These are phyloP conservation scores for Ceratocystis ficicola DNA, from an alignment of 2,329 filamentous ascomycete species.

Conservation along the genomic window DNA sequence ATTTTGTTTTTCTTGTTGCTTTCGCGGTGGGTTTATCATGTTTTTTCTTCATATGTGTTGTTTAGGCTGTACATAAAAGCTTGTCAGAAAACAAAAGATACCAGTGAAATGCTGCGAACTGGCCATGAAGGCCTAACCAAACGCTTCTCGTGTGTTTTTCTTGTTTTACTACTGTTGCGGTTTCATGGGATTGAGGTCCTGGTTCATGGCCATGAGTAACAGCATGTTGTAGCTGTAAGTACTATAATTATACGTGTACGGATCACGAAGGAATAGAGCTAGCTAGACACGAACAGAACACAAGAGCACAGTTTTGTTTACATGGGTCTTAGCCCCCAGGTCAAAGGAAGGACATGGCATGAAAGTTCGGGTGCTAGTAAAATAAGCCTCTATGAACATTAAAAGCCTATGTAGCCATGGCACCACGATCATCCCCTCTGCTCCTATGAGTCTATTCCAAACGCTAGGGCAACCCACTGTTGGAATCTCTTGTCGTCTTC, in stretches of 20 bases:
- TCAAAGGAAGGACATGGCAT: too few relatives aligned
- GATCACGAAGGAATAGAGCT: too few relatives aligned
- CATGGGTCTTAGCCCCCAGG: too few relatives aligned
- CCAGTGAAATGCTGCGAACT: neutral
- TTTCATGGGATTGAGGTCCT: too few relatives aligned
- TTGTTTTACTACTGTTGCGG: too few relatives aligned
- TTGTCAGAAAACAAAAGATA: neutral
- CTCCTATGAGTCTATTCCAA: constrained; percentile 5
- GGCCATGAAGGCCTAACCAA: neutral
- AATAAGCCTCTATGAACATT: neutral
- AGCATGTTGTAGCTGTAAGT: too few relatives aligned
- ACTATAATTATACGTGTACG: too few relatives aligned
- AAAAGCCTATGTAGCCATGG: neutral
- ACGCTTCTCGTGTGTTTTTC: neutral
- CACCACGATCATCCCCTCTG: neutral
- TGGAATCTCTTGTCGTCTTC: constrained; percentile 6
- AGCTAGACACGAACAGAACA: too few relatives aligned
- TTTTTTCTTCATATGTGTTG: neutral
- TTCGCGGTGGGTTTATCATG: neutral
- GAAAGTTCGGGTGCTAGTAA: neutral
- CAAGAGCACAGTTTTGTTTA: too few relatives aligned
- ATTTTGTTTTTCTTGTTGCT: neutral
- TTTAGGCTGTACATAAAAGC: constrained; percentile 2
- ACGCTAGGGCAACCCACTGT: constrained; percentile 4
- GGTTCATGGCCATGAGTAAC: too few relatives aligned